phyloP scores from a whole-genome alignment of 805 yeast species.

The Ogataea allantospora region DNA sequence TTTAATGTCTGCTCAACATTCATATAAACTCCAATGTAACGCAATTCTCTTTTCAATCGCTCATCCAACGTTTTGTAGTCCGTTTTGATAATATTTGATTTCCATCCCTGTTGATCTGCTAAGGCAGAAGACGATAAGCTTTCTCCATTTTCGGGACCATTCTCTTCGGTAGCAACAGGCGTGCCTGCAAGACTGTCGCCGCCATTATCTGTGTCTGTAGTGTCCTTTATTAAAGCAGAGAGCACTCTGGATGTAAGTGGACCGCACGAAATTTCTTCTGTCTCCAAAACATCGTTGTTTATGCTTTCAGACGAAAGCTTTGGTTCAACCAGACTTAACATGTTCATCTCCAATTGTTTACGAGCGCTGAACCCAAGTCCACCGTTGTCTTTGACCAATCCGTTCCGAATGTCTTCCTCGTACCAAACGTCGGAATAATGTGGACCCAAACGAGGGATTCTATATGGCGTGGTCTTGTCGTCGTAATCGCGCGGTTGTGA shows the following conservation, averaged over 20 bases:
- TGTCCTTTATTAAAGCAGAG: constrained; percentile 68
- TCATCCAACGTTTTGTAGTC: constrained; percentile 86
- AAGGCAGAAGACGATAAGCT: constrained; percentile 25
- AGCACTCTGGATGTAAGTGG: constrained; percentile 83
- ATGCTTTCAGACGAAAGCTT: constrained; percentile 58
- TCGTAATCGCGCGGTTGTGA: constrained; percentile 50
- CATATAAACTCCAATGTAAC: constrained; percentile 86
- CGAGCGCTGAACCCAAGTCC: constrained; percentile 18
- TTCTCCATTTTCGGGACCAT: constrained; percentile 9
- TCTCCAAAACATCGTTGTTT: constrained; percentile 61
- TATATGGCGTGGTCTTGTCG: constrained; percentile 65
- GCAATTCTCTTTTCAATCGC: constrained; percentile 79
- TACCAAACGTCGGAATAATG: constrained; percentile 83
- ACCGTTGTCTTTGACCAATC: constrained; percentile 19
- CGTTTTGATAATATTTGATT: constrained; percentile 42
- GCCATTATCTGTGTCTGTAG: constrained; percentile 30
- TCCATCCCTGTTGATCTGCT: constrained; percentile 48
- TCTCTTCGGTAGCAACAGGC: constrained; percentile 15
- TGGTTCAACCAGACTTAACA: constrained; percentile 38
- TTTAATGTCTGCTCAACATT: constrained; percentile 46
- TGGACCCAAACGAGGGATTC: constrained; percentile 84
- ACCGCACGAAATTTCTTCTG: constrained; percentile 81
- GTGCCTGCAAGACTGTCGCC: constrained; percentile 24
- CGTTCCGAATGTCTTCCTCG: constrained; percentile 61
- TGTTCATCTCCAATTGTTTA: constrained; percentile 23